phyloP scores from a whole-genome alignment of 1,284 basidiomycete genomes.

The Lignosus rhinocerotis region DNA sequence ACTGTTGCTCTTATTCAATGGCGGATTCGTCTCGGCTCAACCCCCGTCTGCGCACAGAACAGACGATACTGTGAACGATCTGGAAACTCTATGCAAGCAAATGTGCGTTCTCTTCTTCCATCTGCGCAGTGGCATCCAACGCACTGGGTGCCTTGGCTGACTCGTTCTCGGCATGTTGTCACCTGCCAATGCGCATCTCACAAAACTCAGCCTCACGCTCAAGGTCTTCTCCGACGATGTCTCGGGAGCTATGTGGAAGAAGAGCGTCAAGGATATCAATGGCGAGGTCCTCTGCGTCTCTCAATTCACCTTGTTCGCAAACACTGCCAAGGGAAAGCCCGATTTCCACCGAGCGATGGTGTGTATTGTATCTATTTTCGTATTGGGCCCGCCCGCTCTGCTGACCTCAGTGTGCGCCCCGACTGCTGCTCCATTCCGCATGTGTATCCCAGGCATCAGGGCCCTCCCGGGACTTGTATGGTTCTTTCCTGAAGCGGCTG shows the following conservation, averaged over 20 bases:
- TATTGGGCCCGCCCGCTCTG: conserved; percentile 6
- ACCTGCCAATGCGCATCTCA: background rate
- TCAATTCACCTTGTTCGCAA: conserved; percentile 90
- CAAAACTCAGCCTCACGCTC: conserved; percentile 56
- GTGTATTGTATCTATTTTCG: conserved; percentile 20
- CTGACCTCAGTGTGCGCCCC: conserved; percentile 7
- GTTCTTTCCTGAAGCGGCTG: conserved; percentile 69
- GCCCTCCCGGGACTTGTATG: conserved; percentile 71
- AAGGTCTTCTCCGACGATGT: conserved; percentile 71
- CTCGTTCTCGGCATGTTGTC: background rate
- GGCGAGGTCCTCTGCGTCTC: conserved; percentile 90
- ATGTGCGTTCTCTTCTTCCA: conserved; percentile 48
- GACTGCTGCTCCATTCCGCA: conserved; percentile 7
- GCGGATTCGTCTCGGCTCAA: conserved; percentile 23
- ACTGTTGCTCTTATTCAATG: conserved; percentile 7
- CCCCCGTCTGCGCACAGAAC: conserved; percentile 22
- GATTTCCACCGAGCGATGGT: conserved; percentile 94
- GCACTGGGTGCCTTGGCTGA: background rate
- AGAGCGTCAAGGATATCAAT: conserved; percentile 78
- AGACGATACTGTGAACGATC: conserved; percentile 81
- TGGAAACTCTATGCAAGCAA: conserved; percentile 74
- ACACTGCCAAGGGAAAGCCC: conserved; percentile 85
- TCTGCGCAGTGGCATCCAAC: background rate
- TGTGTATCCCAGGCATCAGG: conserved; percentile 53
- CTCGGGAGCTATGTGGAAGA: conserved; percentile 72